phyloP scores from a whole-genome alignment of 371 early-diverging fungal genomes.

The Rhizopus sp. region DNA sequence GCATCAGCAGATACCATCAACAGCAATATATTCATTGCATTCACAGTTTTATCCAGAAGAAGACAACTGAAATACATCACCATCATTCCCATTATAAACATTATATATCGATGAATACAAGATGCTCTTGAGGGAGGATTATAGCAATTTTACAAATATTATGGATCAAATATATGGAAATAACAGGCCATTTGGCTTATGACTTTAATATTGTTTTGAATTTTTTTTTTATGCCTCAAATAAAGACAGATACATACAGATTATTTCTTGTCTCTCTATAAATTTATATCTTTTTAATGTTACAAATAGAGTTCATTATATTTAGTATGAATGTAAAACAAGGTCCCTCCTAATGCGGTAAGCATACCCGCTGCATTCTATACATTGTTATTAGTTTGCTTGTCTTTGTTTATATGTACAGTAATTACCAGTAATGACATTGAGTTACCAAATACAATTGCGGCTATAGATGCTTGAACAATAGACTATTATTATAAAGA shows the following conservation, averaged over 20 bases:
- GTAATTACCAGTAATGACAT: slow-evolving; percentile 20
- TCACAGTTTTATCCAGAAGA: too few relatives aligned
- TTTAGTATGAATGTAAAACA: slow-evolving; percentile 12
- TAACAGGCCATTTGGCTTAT: too few relatives aligned
- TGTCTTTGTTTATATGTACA: neutral
- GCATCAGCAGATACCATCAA: too few relatives aligned
- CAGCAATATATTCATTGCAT: too few relatives aligned
- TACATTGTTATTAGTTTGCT: neutral
- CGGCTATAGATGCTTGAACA: slow-evolving; percentile 18
- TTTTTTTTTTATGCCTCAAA: neutral
- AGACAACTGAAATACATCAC: too few relatives aligned
- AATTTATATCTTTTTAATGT: neutral
- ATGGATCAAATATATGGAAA: too few relatives aligned
- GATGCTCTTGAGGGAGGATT: too few relatives aligned
- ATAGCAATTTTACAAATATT: too few relatives aligned
- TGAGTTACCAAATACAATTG: slow-evolving; percentile 21
- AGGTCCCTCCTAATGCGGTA: slow-evolving; percentile 13
- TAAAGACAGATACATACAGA: slow-evolving; percentile 1
- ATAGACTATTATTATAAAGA: slow-evolving; percentile 5
- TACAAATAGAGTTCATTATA: slow-evolving; percentile 9
- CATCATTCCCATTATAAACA: too few relatives aligned
- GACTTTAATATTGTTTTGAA: too few relatives aligned
- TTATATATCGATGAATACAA: too few relatives aligned
- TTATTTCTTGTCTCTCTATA: neutral
- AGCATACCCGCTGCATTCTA: slow-evolving; percentile 23